phyloP scores from a whole-genome alignment of 1,284 basidiomycete species.

The Trichosporon sp. region DNA sequence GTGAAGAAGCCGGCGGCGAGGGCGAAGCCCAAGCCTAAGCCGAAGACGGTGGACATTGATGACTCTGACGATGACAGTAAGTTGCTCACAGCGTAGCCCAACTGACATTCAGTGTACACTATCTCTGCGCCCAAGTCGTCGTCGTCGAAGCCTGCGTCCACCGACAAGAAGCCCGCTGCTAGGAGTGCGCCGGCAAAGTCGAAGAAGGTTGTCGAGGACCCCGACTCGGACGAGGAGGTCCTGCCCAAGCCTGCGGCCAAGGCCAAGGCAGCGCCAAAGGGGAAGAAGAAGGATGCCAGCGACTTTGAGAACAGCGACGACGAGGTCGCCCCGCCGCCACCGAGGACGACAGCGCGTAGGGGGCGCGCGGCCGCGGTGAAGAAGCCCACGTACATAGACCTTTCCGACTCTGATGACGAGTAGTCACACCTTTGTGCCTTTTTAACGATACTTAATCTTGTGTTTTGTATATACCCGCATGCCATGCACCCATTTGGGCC shows the following conservation, averaged over 20 bases:
- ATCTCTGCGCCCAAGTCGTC: constrained; percentile 32
- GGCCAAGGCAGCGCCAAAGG: constrained; percentile 11
- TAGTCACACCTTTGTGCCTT: too few species aligned
- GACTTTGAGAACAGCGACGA: constrained; percentile 18
- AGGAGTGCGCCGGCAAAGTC: constrained; percentile 27
- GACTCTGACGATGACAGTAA: constrained; percentile 57
- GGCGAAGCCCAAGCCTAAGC: constrained; percentile 50
- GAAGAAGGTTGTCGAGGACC: constrained; percentile 3
- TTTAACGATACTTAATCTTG: too few species aligned
- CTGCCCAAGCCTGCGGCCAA: constrained; percentile 16
- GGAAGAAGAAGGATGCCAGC: constrained; percentile 13
- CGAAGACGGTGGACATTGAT: constrained; percentile 52
- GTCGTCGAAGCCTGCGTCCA: constrained; percentile 6
- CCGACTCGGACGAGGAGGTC: constrained; percentile 17
- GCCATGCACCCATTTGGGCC: neutral
- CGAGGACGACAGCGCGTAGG: constrained; percentile 7
- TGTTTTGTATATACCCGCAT: neutral
- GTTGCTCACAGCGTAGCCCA: constrained; percentile 3
- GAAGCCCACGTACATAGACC: constrained; percentile 20
- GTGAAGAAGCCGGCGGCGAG: constrained; percentile 45
- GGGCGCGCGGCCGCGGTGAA: constrained; percentile 15
- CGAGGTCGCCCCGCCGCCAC: neutral
- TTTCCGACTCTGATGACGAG: constrained; percentile 17
- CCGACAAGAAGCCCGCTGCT: constrained; percentile 21
- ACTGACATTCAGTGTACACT: constrained; percentile 25